A percentile compares a stretch with the other conserved stretches of the same genome.
These are phyloP conservation scores for Nymphaea thermarum DNA, from an alignment of 164 flowering plant genomes.

Conservation along the genomic window DNA sequence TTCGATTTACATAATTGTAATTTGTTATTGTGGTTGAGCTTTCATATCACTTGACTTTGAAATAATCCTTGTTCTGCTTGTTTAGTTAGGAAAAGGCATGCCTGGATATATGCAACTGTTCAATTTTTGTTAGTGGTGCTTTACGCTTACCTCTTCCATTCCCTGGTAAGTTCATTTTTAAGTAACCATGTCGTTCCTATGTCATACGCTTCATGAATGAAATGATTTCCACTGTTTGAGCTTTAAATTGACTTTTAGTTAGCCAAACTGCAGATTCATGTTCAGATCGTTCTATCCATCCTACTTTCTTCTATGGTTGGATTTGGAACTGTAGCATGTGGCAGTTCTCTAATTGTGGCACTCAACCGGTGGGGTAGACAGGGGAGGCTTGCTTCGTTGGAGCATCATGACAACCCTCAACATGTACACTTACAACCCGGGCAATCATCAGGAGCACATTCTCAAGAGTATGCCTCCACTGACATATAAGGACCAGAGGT, in stretches of 20 bases:
- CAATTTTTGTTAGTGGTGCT: constrained; percentile 84
- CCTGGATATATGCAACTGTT: constrained; percentile 76
- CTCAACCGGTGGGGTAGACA: constrained; percentile 50
- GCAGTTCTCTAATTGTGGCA: constrained; percentile 61
- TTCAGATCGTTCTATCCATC: constrained; percentile 63
- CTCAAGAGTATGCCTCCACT: constrained; percentile 1
- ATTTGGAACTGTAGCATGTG: constrained; percentile 77
- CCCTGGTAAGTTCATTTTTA: constrained; percentile 40
- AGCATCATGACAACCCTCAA: constrained; percentile 18
- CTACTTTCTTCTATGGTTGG: constrained; percentile 84
- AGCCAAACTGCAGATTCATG: constrained; percentile 35
- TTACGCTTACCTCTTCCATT: constrained; percentile 80
- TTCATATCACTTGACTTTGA: background rate
- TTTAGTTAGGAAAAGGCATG: constrained; percentile 60
- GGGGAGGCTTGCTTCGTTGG: constrained; percentile 14
- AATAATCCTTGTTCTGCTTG: constrained; percentile 2
- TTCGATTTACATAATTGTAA: background rate
- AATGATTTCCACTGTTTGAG: background rate
- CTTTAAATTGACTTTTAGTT: background rate
- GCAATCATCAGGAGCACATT: constrained; percentile 13
- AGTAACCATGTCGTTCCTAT: background rate
- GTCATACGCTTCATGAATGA: background rate
- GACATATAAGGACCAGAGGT: background rate
- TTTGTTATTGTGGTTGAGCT: too few relatives aligned
- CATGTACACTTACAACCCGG: constrained; percentile 8